Evolutionary conservation across 2,329 filamentous ascomycete species (phyloP).

Genomic region (Teratosphaeria destructans): DNA sequence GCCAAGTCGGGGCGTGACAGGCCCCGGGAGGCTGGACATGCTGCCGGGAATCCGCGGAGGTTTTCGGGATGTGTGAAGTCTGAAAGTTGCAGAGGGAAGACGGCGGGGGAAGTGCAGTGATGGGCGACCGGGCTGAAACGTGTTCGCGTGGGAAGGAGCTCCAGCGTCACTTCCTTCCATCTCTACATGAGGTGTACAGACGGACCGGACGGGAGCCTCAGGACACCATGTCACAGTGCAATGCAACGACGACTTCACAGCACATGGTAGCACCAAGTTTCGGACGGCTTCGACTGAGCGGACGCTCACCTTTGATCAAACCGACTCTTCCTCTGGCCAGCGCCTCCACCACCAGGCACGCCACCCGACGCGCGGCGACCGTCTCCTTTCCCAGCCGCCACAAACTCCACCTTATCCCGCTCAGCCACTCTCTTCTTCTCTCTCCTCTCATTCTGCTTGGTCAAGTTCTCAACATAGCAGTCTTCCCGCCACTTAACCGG

Average conservation of each 20-base stretch:
- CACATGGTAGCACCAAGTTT: not conserved
- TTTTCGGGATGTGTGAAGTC: not conserved
- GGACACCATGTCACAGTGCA: not conserved
- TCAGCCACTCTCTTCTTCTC: slow-evolving; percentile 29
- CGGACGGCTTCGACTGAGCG: not conserved
- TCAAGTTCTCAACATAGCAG: slow-evolving; percentile 30
- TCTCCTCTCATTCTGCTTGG: slow-evolving; percentile 25
- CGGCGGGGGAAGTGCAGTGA: not conserved
- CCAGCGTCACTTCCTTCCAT: not conserved
- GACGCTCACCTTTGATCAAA: not conserved
- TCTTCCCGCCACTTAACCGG: slow-evolving; percentile 30
- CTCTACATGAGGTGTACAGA: not conserved
- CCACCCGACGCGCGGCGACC: not conserved
- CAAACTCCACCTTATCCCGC: slow-evolving; percentile 23
- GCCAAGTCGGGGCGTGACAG: not conserved
- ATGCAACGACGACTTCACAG: not conserved
- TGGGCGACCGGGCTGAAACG: not conserved
- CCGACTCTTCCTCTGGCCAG: not conserved
- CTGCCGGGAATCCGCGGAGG: not conserved
- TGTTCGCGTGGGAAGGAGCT: not conserved
- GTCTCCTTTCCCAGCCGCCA: slow-evolving; percentile 9
- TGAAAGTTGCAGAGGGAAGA: not conserved
- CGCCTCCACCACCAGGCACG: not conserved
- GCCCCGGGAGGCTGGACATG: not conserved
- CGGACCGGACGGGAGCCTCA: not conserved